These are phyloP conservation scores for Fusarium lateritium DNA, from an alignment of 2,329 filamentous ascomycete genomes.

Conservation along the genomic window DNA sequence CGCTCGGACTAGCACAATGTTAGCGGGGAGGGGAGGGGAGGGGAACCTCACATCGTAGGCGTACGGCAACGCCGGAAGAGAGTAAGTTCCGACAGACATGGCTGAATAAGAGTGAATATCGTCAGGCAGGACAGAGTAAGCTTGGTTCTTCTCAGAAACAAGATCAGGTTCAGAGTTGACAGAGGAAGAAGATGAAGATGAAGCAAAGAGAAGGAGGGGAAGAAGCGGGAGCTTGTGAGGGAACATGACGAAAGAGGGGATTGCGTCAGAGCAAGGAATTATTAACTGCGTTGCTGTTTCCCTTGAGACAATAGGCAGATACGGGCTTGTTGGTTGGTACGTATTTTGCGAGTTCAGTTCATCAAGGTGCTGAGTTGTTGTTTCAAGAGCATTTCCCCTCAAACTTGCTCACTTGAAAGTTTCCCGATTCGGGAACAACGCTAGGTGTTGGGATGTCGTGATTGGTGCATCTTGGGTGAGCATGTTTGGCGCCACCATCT, in stretches of 20 bases:
- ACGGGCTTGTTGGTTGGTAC: background rate
- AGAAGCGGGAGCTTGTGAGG: conserved; percentile 23
- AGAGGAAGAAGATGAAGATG: conserved; percentile 11
- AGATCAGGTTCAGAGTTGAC: conserved; percentile 1
- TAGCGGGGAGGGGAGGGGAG: background rate
- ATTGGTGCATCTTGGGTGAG: conserved; percentile 50
- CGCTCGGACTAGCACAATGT: background rate
- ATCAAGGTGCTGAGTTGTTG: conserved; percentile 39
- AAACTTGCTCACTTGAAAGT: conserved; percentile 49
- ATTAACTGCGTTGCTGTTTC: conserved; percentile 7
- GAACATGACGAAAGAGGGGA: conserved; percentile 28
- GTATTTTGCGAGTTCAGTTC: conserved; percentile 22
- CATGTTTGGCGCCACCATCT: conserved; percentile 33
- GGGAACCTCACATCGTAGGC: conserved; percentile 74
- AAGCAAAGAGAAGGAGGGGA: conserved; percentile 39
- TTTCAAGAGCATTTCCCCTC: conserved; percentile 37
- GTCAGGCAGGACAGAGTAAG: background rate
- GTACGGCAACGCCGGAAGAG: conserved; percentile 77
- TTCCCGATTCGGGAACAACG: conserved; percentile 48
- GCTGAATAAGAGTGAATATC: conserved; percentile 13
- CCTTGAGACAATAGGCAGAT: background rate
- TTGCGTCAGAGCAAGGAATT: conserved; percentile 39
- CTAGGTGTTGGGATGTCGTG: conserved; percentile 37
- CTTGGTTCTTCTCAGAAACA: conserved; percentile 16
- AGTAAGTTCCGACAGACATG: conserved; percentile 65